A percentile compares a stretch with the other conserved stretches of the same genome.
phyloP scores from a whole-genome alignment of 2,329 filamentous ascomycete genomes.

The Cytospora mali region DNA sequence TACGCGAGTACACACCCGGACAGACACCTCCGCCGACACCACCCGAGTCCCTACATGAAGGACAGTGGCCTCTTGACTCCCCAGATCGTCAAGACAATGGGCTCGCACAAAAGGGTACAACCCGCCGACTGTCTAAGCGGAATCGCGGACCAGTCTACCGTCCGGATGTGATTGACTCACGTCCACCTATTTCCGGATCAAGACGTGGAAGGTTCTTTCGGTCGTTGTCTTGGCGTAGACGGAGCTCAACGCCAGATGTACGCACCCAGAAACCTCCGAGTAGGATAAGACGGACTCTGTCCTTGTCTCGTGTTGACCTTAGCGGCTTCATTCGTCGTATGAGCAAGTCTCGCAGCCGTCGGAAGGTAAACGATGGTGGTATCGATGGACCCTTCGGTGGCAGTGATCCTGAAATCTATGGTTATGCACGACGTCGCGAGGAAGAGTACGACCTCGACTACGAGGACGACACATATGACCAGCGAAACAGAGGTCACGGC shows the following conservation, averaged over 20 bases:
- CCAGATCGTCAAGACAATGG: constrained; percentile 35
- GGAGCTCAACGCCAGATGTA: constrained; percentile 33
- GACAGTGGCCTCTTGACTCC: constrained; percentile 43
- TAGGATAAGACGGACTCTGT: constrained; percentile 60
- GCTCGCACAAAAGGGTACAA: constrained; percentile 39
- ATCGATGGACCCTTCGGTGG: constrained; percentile 58
- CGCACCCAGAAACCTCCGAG: constrained; percentile 41
- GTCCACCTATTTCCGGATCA: constrained; percentile 52
- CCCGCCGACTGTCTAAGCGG: constrained; percentile 49
- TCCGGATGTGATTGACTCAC: constrained; percentile 47
- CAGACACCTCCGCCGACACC: constrained; percentile 72
- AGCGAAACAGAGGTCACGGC: constrained; percentile 29
- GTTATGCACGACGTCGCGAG: constrained; percentile 31
- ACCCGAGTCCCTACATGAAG: constrained; percentile 50
- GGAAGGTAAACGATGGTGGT: constrained; percentile 51
- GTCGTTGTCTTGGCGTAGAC: constrained; percentile 44
- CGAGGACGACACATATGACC: constrained; percentile 33
- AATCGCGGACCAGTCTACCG: constrained; percentile 38
- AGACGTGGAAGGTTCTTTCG: constrained; percentile 47
- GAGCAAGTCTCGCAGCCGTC: constrained; percentile 45
- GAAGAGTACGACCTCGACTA: constrained; percentile 34
- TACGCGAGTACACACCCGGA: constrained; percentile 80
- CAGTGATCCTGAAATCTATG: constrained; percentile 43
- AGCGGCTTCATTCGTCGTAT: constrained; percentile 48
- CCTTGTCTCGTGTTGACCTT: constrained; percentile 58